Conservation (phyloP, 169 alveolate species). For the Perkinsus marinus region DNA sequence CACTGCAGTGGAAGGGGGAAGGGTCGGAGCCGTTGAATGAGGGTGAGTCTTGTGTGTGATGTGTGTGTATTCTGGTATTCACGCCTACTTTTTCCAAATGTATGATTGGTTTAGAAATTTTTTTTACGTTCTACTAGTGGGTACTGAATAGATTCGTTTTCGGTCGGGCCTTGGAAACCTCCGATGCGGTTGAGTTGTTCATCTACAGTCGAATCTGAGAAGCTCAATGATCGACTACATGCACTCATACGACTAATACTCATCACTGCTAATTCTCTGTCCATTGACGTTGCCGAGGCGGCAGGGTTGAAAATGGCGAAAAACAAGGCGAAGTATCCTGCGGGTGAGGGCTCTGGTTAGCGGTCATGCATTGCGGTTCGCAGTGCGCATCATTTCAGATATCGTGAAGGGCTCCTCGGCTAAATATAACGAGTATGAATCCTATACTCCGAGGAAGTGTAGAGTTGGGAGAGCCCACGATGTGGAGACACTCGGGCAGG, state of each 20-base stretch:
- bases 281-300: neutral
- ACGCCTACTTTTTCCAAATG: too few species aligned
- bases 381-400: neutral
- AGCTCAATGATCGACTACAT: neutral
- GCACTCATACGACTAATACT: neutral
- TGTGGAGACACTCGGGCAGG: neutral
- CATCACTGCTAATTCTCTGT: neutral
- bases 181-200: neutral
- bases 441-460: neutral
- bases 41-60: neutral
- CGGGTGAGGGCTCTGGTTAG: neutral
- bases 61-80: too few species aligned
- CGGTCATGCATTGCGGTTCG: neutral
- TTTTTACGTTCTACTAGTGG: too few species aligned
- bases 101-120: too few species aligned
- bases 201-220: neutral
- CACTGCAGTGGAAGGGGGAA: neutral
- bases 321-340: neutral
- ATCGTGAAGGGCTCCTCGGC: neutral
- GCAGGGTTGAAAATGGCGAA: neutral
- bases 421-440: neutral
- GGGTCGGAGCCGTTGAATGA: neutral
- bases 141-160: too few species aligned
- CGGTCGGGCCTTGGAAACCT: too few species aligned
- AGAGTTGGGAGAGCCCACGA: neutral